These are phyloP conservation scores for Syzygium grande DNA, from an alignment of 345 rosid genomes.

Conservation along the genomic window DNA sequence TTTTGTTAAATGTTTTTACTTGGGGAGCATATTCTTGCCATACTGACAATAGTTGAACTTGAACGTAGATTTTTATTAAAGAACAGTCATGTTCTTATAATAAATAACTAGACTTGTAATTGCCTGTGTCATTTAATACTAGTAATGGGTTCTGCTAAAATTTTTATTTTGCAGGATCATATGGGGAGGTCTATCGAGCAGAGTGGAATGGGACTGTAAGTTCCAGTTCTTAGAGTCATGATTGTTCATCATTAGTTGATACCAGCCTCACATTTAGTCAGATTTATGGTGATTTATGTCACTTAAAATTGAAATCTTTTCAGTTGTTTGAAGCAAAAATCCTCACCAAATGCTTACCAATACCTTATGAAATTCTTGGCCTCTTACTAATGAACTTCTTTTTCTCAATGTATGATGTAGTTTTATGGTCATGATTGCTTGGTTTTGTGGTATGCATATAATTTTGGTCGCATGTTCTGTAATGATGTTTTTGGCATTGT, in stretches of 20 bases:
- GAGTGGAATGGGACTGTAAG: slow-evolving; percentile 98
- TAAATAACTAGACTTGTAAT: background rate
- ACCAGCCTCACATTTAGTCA: background rate
- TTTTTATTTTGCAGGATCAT: slow-evolving; percentile 54
- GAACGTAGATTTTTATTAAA: background rate
- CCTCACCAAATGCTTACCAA: background rate
- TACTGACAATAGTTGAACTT: background rate
- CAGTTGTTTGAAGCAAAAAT: background rate
- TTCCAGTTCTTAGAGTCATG: slow-evolving; percentile 3
- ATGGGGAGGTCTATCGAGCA: slow-evolving; percentile 85
- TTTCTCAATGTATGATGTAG: background rate
- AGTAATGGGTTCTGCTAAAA: background rate
- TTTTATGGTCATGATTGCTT: background rate
- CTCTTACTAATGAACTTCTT: background rate
- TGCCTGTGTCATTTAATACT: background rate
- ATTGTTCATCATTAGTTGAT: background rate
- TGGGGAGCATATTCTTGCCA: background rate
- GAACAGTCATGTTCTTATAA: background rate
- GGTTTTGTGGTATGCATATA: background rate
- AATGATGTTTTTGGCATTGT: background rate
- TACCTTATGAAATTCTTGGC: background rate
- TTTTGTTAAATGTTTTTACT: background rate
- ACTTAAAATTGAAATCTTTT: background rate
- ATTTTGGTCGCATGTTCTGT: background rate
- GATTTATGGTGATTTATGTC: background rate